phyloP scores from a whole-genome alignment of 116 monocot species.

The Posidonia oceanica region DNA sequence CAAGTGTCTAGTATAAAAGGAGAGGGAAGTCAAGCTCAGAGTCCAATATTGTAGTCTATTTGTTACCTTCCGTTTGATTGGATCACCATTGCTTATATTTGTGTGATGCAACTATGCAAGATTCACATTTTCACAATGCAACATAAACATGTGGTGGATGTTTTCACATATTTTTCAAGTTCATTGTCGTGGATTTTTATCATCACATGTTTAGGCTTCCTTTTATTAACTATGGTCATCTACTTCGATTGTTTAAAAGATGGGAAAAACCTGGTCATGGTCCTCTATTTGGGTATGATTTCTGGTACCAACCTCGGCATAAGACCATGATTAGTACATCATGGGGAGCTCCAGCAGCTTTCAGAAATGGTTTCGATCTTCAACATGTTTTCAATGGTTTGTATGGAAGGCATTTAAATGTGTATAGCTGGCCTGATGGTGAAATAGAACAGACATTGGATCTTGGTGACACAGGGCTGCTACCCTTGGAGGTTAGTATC shows the following conservation, averaged over 20 bases:
- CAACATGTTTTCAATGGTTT: constrained; percentile 73
- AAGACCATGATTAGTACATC: constrained; percentile 93
- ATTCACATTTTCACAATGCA: neutral
- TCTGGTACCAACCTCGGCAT: constrained; percentile 96
- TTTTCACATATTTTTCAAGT: neutral
- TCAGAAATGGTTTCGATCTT: constrained; percentile 70
- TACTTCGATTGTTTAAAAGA: constrained; percentile 15
- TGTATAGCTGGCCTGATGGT: constrained; percentile 90
- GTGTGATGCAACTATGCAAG: too few species aligned
- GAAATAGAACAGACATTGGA: constrained; percentile 89
- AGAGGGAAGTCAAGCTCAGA: too few species aligned
- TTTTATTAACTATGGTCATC: too few species aligned
- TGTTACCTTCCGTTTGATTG: too few species aligned
- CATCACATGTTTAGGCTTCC: too few species aligned
- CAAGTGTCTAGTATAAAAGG: too few species aligned
- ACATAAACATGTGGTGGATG: neutral
- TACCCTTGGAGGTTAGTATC: constrained; percentile 72
- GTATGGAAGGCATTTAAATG: constrained; percentile 74
- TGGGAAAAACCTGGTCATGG: constrained; percentile 97
- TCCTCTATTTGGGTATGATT: constrained; percentile 92
- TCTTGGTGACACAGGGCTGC: constrained; percentile 60
- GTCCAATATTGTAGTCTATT: too few species aligned
- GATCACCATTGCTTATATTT: too few species aligned
- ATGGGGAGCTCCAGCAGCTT: constrained; percentile 92
- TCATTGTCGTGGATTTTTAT: constrained; percentile 3